A percentile compares a stretch with the other conserved stretches of the same genome.
These are phyloP conservation scores for Colletotrichum tabaci DNA, from an alignment of 2,329 filamentous ascomycete species.

Conservation along the genomic window DNA sequence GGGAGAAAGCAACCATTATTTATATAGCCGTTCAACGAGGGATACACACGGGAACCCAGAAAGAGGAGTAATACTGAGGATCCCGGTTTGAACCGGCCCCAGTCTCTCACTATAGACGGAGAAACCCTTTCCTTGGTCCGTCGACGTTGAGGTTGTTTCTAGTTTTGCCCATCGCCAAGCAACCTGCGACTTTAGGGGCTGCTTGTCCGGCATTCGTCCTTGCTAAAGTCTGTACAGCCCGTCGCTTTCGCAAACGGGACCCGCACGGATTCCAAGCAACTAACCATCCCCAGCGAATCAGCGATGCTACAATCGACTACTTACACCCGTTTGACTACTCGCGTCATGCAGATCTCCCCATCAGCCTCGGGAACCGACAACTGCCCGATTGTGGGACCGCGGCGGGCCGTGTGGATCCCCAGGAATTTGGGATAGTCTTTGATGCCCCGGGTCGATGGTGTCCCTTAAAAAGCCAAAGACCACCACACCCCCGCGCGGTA, in stretches of 20 bases:
- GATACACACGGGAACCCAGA: no score
- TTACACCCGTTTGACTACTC: not conserved
- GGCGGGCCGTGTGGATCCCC: no score
- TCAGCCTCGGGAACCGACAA: conserved; percentile 14
- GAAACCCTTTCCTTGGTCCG: no score
- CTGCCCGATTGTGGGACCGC: no score
- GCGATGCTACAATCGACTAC: no score
- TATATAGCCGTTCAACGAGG: no score
- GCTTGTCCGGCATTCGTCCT: not conserved
- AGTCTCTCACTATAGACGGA: not conserved
- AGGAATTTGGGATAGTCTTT: no score
- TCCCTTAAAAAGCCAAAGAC: no score
- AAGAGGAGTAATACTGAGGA: no score
- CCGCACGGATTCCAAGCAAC: not conserved
- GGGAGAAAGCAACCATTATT: not conserved
- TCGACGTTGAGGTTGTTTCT: not conserved
- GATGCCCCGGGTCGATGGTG: no score
- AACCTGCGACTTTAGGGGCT: not conserved
- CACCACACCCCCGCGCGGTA: no score
- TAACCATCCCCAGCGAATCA: not conserved
- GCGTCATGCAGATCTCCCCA: conserved; percentile 28
- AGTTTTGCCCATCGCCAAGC: not conserved
- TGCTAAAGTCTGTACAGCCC: not conserved
- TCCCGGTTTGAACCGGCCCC: no score
- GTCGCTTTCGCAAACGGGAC: not conserved